Conservation (phyloP, 805 yeast species). For the Saccharomycopsis selenospora region DNA sequence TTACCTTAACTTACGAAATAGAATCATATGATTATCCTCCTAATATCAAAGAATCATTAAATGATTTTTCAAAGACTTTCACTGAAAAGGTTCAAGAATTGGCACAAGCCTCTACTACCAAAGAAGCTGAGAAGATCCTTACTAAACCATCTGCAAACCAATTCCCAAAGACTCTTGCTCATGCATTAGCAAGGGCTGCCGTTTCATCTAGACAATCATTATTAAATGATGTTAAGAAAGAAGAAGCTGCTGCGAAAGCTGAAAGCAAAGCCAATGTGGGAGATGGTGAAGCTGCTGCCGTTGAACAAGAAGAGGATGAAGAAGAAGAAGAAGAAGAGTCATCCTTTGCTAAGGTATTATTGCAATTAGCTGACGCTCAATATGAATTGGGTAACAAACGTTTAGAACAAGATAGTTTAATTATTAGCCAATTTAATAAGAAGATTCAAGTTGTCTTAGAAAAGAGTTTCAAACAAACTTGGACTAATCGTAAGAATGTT, state of each 20-base stretch:
- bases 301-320: constrained; percentile 20
- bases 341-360: constrained; percentile 47
- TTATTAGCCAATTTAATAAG: constrained; percentile 51
- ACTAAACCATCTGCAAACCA: constrained; percentile 27
- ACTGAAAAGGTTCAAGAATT: constrained; percentile 51
- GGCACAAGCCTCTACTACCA: constrained; percentile 56
- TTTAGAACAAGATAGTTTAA: constrained; percentile 59
- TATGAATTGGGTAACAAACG: constrained; percentile 60
- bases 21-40: constrained; percentile 83
- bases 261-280: too few species aligned
- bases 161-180: constrained; percentile 66
- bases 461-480: constrained; percentile 53
- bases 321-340: constrained; percentile 36
- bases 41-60: constrained; percentile 57
- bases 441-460: constrained; percentile 47
- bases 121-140: constrained; percentile 56
- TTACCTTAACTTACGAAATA: constrained; percentile 59
- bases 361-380: constrained; percentile 49
- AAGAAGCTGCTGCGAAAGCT: constrained; percentile 1
- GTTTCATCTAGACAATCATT: constrained; percentile 42
- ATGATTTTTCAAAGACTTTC: constrained; percentile 52
- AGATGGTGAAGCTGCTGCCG: constrained; percentile 6
- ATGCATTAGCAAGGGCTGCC: constrained; percentile 57
- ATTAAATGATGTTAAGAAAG: constrained; percentile 23
- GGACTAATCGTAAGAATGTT: constrained; percentile 57